These are phyloP conservation scores for Domatiomyces globalis DNA, from an alignment of 2,329 filamentous ascomycete species.

Conservation along the genomic window DNA sequence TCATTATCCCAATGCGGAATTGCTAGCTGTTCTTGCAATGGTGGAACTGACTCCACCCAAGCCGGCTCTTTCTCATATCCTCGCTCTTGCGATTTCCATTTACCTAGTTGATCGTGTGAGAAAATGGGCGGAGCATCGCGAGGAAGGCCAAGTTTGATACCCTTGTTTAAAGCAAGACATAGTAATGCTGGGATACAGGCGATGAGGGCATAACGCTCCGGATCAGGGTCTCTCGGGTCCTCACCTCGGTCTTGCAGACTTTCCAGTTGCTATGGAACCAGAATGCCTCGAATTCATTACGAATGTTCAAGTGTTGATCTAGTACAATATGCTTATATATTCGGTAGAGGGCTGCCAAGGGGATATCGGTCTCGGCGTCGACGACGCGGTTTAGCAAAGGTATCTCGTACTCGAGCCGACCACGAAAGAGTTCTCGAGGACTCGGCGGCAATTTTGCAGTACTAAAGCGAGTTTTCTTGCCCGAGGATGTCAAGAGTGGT, in stretches of 20 bases:
- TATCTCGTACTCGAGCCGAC: too few species aligned
- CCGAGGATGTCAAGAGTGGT: too few species aligned
- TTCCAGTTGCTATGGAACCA: conserved; percentile 3
- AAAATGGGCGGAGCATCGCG: conserved; percentile 4
- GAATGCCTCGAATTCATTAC: conserved; percentile 7
- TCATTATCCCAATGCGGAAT: too few species aligned
- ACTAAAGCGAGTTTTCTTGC: too few species aligned
- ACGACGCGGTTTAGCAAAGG: too few species aligned
- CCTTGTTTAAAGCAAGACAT: conserved; percentile 2
- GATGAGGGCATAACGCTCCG: conserved; percentile 6
- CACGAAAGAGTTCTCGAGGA: too few species aligned
- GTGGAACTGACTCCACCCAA: too few species aligned
- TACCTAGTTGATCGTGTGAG: conserved; percentile 1
- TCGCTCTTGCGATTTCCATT: not conserved
- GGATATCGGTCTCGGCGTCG: not conserved
- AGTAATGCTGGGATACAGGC: conserved; percentile 2
- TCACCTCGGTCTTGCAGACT: conserved; percentile 5
- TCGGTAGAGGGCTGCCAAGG: conserved; percentile 4
- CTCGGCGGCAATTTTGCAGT: too few species aligned
- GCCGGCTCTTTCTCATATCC: too few species aligned
- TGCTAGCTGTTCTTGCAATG: too few species aligned
- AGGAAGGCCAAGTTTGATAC: not conserved
- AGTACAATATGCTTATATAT: conserved; percentile 6
- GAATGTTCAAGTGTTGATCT: conserved; percentile 3
- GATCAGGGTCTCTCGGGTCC: conserved; percentile 3